A percentile compares a stretch with the other conserved stretches of the same genome.
Conservation (phyloP, 2,329 filamentous ascomycete species). For the Ophiostoma sp. region DNA sequence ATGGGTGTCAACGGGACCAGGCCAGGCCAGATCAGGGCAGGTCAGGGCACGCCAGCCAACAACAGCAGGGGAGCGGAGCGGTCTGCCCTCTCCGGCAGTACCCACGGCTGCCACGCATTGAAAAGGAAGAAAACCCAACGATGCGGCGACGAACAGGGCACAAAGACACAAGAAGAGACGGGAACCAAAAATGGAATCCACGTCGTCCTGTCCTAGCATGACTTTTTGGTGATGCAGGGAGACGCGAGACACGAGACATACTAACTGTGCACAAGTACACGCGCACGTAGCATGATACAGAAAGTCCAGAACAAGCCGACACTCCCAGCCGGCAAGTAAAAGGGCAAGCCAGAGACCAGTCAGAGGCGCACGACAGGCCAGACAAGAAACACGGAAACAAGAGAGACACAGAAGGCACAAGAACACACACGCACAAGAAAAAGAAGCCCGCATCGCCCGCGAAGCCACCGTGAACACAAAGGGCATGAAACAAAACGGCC, state of each 20-base stretch:
- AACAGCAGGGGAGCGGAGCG: neutral
- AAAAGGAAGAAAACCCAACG: neutral
- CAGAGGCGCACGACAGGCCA: neutral
- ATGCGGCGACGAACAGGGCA: neutral
- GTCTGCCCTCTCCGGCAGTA: constrained; percentile 1
- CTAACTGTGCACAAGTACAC: neutral
- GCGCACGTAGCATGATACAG: neutral
- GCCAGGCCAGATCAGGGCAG: neutral
- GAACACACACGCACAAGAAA: neutral
- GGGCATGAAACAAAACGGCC: constrained; percentile 23
- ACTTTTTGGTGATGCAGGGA: neutral
- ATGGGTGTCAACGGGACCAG: neutral
- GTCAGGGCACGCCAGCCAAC: neutral
- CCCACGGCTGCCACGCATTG: neutral
- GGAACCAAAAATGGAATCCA: neutral
- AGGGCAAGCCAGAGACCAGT: neutral
- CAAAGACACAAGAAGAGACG: neutral
- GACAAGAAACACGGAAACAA: constrained; percentile 2
- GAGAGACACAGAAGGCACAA: neutral
- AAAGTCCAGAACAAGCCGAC: neutral
- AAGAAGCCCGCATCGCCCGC: neutral
- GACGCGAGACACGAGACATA: neutral
- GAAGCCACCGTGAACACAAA: constrained; percentile 13
- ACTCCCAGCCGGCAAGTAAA: neutral
- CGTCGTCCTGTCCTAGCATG: neutral